These are phyloP conservation scores for Botrytis byssoidea DNA, from an alignment of 2,329 filamentous ascomycete genomes.

Conservation along the genomic window DNA sequence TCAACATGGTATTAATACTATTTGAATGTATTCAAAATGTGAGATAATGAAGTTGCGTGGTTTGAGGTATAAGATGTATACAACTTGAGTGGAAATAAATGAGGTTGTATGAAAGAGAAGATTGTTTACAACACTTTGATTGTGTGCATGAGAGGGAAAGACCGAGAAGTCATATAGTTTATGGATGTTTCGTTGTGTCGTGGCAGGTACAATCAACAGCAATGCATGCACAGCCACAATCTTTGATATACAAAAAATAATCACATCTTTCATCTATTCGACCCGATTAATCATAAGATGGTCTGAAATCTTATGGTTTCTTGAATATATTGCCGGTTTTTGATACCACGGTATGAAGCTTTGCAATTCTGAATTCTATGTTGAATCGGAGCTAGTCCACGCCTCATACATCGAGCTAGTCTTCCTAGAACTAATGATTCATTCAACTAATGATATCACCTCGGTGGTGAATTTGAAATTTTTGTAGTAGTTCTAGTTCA, in stretches of 20 bases:
- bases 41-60: background rate
- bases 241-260: background rate
- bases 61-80: background rate
- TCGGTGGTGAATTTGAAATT: accelerated
- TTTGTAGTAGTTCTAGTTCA: too few species aligned
- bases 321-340: too few species aligned
- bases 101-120: background rate
- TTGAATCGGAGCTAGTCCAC: too few species aligned
- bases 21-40: background rate
- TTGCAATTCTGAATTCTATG: too few species aligned
- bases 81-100: background rate
- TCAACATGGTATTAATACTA: background rate
- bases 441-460: too few species aligned
- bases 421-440: too few species aligned
- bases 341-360: too few species aligned
- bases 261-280: too few species aligned
- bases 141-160: background rate
- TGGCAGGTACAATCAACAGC: background rate
- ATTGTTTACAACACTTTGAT: background rate
- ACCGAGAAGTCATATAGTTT: background rate
- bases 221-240: background rate
- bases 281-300: too few species aligned
- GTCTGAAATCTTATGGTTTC: too few species aligned
- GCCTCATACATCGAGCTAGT: too few species aligned
- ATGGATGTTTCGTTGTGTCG: background rate